Conservation (phyloP, 352 stramenopile genomes). For the Blastocystis sp. region DNA sequence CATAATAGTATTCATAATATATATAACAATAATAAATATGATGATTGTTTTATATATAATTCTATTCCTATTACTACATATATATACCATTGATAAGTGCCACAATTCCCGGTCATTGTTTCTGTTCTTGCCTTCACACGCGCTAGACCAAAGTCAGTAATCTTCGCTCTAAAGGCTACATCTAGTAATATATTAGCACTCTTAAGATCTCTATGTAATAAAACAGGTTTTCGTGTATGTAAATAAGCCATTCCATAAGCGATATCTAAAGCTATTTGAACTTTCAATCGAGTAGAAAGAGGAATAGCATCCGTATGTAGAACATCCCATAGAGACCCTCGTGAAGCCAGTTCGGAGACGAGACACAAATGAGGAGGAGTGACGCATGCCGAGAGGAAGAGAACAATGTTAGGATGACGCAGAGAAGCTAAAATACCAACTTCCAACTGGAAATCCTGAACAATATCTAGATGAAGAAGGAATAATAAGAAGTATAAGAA, state of each 20-base stretch:
- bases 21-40: too few species aligned
- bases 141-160: conserved; percentile 87
- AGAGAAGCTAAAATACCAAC: conserved; percentile 44
- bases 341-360: conserved; percentile 76
- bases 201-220: conserved; percentile 96
- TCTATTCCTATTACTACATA: too few species aligned
- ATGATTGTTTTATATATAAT: too few species aligned
- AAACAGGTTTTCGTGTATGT: conserved; percentile 81
- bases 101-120: too few species aligned
- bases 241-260: conserved; percentile 84
- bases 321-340: conserved; percentile 78
- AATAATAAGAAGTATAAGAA: too few species aligned
- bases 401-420: conserved; percentile 87
- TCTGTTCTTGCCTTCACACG: too few species aligned
- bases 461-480: too few species aligned
- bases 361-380: conserved; percentile 80
- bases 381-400: conserved; percentile 89
- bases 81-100: too few species aligned
- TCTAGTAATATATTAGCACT: conserved; percentile 61
- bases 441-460: not conserved
- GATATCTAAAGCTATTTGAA: conserved; percentile 50
- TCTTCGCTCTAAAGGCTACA: conserved; percentile 59
- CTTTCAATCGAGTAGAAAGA: conserved; percentile 39
- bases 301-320: conserved; percentile 49
- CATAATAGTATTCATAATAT: too few species aligned